Base-by-base conservation (phyloP, 2,329 filamentous ascomycete genomes). In the Fusarium sterilihyphosum region DNA sequence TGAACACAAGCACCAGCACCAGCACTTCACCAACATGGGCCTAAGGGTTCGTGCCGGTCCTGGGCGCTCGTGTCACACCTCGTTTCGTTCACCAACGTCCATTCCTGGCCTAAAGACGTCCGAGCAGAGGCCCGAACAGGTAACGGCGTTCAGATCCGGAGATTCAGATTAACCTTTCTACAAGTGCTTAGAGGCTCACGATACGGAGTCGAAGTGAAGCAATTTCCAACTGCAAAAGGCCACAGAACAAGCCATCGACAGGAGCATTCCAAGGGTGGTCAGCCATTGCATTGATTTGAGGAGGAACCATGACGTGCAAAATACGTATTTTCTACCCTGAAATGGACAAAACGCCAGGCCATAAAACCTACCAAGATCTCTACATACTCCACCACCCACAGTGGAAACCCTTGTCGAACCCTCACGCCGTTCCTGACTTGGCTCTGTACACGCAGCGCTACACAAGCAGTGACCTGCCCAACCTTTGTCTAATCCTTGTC, bases 391-490 rank as follows among this genome's bases (percentile, higher is more conserved):
- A 74, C 74, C 56, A 68, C 72, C 67, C 67, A 72, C 72, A 66
- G 43, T 31, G 46, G 50, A 56, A 63, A 74, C 65, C 77, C 77
- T 78, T 69, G 73, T 77, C 74, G 58, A 74, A 77, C 77, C 73
- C 68, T 73, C 75, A 74, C 74, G 68, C 69, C 75, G 75, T 78
- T 78, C 77, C 74, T 77, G 77, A 74, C 72, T 74, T 78, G 77
- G 68, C 68, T 75, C 61, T 73, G 65, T 65, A 54, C 68, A 61
- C 71, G 61, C 71, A 37, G 56, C 41, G 31, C 56, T 59, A 50
- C 56, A 59, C 57, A 59, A 31, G 20, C 31, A 59, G 57, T 70
- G 58, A 64, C 58, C 24, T 61, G 65, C 60, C 56, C 70, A 67
- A 60, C 61, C 63, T 58, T 61, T 44, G 37, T 49, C 40, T 35